Conservation (phyloP, 1,139 yeast genomes). For the Diutina rugosa region DNA sequence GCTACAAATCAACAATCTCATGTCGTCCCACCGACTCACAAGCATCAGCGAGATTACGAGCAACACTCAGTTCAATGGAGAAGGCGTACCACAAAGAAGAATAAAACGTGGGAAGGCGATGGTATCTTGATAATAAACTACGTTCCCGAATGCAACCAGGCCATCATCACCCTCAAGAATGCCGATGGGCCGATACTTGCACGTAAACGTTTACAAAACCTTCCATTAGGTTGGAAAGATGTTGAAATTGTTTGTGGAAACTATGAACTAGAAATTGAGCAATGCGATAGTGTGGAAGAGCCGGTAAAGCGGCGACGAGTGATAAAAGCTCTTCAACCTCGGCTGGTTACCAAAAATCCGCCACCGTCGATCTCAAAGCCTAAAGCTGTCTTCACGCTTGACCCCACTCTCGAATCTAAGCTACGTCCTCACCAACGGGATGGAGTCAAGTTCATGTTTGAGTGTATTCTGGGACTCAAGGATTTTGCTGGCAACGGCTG, state of each 20-base stretch:
- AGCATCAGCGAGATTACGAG: background rate
- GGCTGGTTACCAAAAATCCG: background rate
- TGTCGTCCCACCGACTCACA: background rate
- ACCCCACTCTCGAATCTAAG: slow-evolving; percentile 42
- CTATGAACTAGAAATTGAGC: slow-evolving; percentile 17
- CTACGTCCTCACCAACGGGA: slow-evolving; percentile 78
- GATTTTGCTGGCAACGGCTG: slow-evolving; percentile 41
- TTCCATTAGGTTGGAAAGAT: slow-evolving; percentile 3
- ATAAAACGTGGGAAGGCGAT: slow-evolving; percentile 94
- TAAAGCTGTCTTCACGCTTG: slow-evolving; percentile 12
- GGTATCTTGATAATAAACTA: slow-evolving; percentile 33
- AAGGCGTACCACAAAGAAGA: slow-evolving; percentile 59
- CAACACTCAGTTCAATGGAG: slow-evolving; percentile 48
- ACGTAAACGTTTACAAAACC: slow-evolving; percentile 7
- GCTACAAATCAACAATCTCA: background rate
- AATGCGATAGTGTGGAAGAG: background rate
- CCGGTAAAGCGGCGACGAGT: background rate
- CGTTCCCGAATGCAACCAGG: background rate
- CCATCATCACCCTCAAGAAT: background rate
- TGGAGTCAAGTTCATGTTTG: slow-evolving; percentile 71
- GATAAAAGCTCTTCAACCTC: background rate
- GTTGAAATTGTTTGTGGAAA: slow-evolving; percentile 11
- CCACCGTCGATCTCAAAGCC: background rate
- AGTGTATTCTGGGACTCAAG: slow-evolving; percentile 62
- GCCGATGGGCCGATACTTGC: background rate